Evolutionary conservation across 345 rosid genomes (phyloP).

Genomic region (Eucalyptus shirleyi): DNA sequence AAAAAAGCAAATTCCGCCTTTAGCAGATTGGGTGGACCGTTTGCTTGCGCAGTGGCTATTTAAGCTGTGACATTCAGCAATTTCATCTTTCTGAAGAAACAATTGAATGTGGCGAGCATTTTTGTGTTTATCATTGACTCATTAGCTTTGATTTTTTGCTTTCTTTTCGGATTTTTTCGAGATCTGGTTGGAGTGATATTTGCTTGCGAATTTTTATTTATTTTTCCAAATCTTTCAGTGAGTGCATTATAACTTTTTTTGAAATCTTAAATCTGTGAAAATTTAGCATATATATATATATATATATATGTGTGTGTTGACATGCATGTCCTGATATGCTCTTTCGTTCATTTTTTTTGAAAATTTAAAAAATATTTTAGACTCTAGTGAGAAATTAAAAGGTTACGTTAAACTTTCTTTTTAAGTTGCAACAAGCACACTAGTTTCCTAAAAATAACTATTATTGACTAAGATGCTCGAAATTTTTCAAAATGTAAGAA

Average conservation of each 20-base stretch:
- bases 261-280: background rate
- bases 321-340: background rate
- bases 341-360: background rate
- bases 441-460: background rate
- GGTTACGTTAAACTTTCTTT: background rate
- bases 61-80: background rate
- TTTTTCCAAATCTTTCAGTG: background rate
- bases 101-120: background rate
- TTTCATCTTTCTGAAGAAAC: background rate
- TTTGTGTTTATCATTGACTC: background rate
- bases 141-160: background rate
- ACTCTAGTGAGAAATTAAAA: accelerated
- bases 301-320: no score
- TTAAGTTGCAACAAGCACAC: accelerated
- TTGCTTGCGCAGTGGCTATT: background rate
- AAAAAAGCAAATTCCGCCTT: background rate
- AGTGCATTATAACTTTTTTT: background rate
- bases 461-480: background rate
- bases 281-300: background rate
- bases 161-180: background rate
- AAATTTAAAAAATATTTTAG: background rate
- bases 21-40: background rate
- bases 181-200: background rate
- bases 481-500: background rate
- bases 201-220: background rate